A percentile compares a stretch with the other conserved stretches of the same genome.
Evolutionary conservation across 1,284 basidiomycete species (phyloP).

Genomic region (Gymnopus androsaceus): DNA sequence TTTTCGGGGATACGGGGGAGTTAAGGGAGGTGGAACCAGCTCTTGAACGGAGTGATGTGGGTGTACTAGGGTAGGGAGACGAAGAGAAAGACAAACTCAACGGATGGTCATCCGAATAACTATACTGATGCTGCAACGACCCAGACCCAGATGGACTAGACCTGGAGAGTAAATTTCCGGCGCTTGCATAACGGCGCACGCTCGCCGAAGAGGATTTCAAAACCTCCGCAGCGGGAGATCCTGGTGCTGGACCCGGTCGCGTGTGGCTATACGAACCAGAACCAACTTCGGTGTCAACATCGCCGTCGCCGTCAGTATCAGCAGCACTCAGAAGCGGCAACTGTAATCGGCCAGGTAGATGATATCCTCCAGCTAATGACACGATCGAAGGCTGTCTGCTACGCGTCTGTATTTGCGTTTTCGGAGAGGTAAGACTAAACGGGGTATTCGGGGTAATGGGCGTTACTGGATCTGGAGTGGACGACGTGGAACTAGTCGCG

Average conservation of each 20-base stretch:
- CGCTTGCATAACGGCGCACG: constrained; percentile 11
- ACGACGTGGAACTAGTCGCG: background rate
- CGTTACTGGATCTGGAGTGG: constrained; percentile 1
- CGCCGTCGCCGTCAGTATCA: constrained; percentile 1
- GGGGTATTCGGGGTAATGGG: constrained; percentile 5
- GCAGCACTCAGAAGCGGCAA: constrained; percentile 1
- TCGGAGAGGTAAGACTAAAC: background rate
- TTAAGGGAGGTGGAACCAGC: background rate
- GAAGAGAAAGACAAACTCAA: background rate
- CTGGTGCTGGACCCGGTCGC: background rate
- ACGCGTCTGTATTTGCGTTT: background rate
- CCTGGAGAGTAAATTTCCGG: constrained; percentile 9
- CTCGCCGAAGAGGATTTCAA: background rate
- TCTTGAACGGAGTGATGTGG: background rate
- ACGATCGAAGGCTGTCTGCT: constrained; percentile 11
- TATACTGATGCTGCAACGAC: constrained; percentile 10
- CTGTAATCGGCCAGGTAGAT: background rate
- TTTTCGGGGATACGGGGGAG: background rate
- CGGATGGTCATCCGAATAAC: background rate
- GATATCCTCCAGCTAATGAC: constrained; percentile 8
- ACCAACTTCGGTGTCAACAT: background rate
- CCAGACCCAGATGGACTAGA: background rate
- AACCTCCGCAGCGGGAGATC: background rate
- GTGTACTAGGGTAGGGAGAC: background rate
- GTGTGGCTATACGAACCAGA: background rate